Conservation (phyloP, 768 basidiomycete genomes). For the Steccherinum ochraceum region DNA sequence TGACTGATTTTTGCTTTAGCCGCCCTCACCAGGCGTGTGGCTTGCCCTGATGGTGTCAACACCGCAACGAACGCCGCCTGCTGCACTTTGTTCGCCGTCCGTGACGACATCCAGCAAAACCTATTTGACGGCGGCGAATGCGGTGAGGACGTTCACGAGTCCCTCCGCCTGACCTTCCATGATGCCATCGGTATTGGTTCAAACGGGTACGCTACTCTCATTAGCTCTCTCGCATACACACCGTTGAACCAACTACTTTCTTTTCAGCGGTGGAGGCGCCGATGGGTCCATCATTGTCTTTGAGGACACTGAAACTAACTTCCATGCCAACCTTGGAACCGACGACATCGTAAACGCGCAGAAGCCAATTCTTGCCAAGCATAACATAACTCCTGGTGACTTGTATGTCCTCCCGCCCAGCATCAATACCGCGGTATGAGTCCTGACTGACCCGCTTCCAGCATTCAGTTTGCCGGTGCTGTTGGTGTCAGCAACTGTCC, state of each 20-base stretch:
- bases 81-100: conserved; percentile 23
- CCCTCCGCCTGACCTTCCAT: conserved; percentile 22
- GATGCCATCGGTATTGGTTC: conserved; percentile 15
- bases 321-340: conserved; percentile 19
- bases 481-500: conserved; percentile 22
- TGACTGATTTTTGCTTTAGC: neutral
- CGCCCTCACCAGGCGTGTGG: conserved; percentile 7
- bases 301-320: conserved; percentile 15
- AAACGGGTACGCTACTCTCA: conserved; percentile 5
- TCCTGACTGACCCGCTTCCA: neutral
- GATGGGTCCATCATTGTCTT: conserved; percentile 20
- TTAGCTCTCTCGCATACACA: neutral
- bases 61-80: conserved; percentile 22
- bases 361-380: conserved; percentile 10
- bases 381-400: conserved; percentile 17
- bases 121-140: conserved; percentile 23
- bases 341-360: conserved; percentile 16
- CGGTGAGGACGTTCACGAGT: conserved; percentile 22
- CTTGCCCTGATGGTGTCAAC: conserved; percentile 26
- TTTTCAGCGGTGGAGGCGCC: conserved; percentile 15
- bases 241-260: neutral
- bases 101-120: conserved; percentile 22
- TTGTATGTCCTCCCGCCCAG: conserved; percentile 8
- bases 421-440: neutral
- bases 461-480: conserved; percentile 23